Conservation (phyloP, 2,329 filamentous ascomycete species). For the Alternaria solani region DNA sequence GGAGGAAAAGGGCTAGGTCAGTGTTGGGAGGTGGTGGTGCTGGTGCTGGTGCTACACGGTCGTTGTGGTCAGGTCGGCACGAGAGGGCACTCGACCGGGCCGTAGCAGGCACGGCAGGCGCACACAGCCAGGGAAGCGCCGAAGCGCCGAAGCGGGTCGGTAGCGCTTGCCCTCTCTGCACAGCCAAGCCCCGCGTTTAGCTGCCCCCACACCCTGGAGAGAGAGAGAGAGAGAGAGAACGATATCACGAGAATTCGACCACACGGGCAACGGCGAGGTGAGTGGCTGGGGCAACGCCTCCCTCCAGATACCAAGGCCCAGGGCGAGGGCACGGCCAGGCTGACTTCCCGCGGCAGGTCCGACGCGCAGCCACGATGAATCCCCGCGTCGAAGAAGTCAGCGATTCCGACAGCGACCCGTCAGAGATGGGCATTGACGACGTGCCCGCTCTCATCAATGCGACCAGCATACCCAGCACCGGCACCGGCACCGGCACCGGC, state of each 20-base stretch:
- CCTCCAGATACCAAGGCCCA: too few relatives aligned
- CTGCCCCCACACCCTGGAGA: constrained; percentile 10
- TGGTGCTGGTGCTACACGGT: background rate
- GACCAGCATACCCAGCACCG: constrained; percentile 41
- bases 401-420: constrained; percentile 75
- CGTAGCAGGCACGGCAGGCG: background rate
- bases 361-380: constrained; percentile 53
- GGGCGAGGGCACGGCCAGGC: background rate
- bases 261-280: constrained; percentile 5
- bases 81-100: constrained; percentile 9
- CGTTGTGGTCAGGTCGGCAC: constrained; percentile 7
- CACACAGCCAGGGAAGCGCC: background rate
- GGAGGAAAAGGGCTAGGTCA: background rate
- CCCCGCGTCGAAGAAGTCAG: constrained; percentile 92
- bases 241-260: constrained; percentile 2
- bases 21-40: background rate
- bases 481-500: constrained; percentile 31
- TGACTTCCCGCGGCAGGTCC: constrained; percentile 46
- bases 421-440: constrained; percentile 80
- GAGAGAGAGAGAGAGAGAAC: background rate
- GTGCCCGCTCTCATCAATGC: constrained; percentile 67
- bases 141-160: constrained; percentile 9
- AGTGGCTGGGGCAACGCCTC: background rate
- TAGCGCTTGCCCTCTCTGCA: constrained; percentile 2
- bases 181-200: constrained; percentile 19